Percentiles rank a stretch among this genome's conserved stretches.
These are phyloP conservation scores for Ascochyta clinopodiicola DNA, from an alignment of 2,329 filamentous ascomycete genomes.

Conservation along the genomic window DNA sequence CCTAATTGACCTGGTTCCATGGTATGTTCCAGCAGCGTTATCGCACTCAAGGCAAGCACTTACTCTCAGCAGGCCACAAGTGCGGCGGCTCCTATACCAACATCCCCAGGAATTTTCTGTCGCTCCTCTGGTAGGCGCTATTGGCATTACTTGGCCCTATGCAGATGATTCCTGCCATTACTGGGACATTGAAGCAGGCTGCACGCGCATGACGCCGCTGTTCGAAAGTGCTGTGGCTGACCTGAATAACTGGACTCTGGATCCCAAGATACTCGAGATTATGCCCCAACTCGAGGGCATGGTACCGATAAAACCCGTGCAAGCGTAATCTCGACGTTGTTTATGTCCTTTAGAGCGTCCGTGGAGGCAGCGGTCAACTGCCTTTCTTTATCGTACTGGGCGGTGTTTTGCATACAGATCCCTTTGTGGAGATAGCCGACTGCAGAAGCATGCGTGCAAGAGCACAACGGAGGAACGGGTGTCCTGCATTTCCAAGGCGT, in stretches of 20 bases:
- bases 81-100: constrained; percentile 43
- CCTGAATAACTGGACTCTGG: constrained; percentile 43
- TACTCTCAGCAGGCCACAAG: constrained; percentile 37
- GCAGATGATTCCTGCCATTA: constrained; percentile 47
- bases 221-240: constrained; percentile 44
- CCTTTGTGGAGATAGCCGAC: background rate
- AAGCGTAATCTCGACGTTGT: background rate
- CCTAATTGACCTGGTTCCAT: constrained; percentile 44
- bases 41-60: constrained; percentile 7
- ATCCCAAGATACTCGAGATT: constrained; percentile 42
- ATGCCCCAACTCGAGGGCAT: constrained; percentile 43
- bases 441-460: constrained; percentile 1
- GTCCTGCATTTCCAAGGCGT: constrained; percentile 4
- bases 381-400: constrained; percentile 1
- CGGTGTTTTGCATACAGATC: constrained; percentile 6
- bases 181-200: constrained; percentile 46
- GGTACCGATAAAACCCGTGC: constrained; percentile 33
- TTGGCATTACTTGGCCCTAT: constrained; percentile 43
- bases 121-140: constrained; percentile 36
- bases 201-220: constrained; percentile 41
- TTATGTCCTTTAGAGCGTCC: constrained; percentile 1
- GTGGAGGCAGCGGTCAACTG: constrained; percentile 7
- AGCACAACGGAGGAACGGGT: background rate
- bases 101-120: constrained; percentile 40
- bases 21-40: constrained; percentile 28